phyloP scores from a whole-genome alignment of 305 asterid species.

The Ajuga reptans region DNA sequence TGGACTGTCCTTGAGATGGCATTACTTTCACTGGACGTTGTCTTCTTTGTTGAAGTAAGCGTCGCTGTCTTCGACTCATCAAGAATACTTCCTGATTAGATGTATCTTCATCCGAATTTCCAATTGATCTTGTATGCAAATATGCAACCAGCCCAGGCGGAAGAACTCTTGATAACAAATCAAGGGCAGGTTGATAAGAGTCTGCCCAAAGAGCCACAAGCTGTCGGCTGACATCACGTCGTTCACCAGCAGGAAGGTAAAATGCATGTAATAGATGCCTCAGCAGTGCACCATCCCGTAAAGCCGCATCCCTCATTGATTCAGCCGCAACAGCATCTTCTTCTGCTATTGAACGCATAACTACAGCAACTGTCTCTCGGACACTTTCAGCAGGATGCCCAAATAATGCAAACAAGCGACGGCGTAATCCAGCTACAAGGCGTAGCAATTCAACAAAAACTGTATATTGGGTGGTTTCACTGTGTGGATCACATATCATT shows the following conservation, averaged over 20 bases:
- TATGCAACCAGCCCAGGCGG: slow-evolving; percentile 99
- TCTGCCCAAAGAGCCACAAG: slow-evolving; percentile 99
- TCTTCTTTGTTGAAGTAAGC: slow-evolving; percentile 81
- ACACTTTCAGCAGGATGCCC: slow-evolving; percentile 98
- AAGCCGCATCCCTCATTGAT: slow-evolving; percentile 98
- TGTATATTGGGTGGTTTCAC: slow-evolving; percentile 86
- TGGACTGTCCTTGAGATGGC: slow-evolving; percentile 47
- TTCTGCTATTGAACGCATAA: slow-evolving; percentile 99
- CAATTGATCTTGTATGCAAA: slow-evolving; percentile 75
- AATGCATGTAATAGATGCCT: slow-evolving; percentile 94
- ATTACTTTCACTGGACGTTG: slow-evolving; percentile 63
- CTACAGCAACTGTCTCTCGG: slow-evolving; percentile 86
- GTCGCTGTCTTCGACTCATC: slow-evolving; percentile 80
- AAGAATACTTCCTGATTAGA: slow-evolving; percentile 65
- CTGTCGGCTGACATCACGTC: slow-evolving; percentile 95
- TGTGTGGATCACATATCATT: slow-evolving; percentile 90
- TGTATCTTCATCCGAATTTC: slow-evolving; percentile 49
- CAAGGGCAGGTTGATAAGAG: slow-evolving; percentile 98
- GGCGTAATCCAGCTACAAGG: slow-evolving; percentile 93
- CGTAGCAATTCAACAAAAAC: slow-evolving; percentile 93
- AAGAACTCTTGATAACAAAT: slow-evolving; percentile 82
- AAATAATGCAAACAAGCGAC: slow-evolving; percentile 91
- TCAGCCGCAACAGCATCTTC: slow-evolving; percentile 99
- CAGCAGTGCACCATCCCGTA: slow-evolving; percentile 96
- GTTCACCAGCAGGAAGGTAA: slow-evolving; percentile 89